phyloP scores from a whole-genome alignment of 2,329 filamentous ascomycete genomes.

The Colletotrichum noveboracense region DNA sequence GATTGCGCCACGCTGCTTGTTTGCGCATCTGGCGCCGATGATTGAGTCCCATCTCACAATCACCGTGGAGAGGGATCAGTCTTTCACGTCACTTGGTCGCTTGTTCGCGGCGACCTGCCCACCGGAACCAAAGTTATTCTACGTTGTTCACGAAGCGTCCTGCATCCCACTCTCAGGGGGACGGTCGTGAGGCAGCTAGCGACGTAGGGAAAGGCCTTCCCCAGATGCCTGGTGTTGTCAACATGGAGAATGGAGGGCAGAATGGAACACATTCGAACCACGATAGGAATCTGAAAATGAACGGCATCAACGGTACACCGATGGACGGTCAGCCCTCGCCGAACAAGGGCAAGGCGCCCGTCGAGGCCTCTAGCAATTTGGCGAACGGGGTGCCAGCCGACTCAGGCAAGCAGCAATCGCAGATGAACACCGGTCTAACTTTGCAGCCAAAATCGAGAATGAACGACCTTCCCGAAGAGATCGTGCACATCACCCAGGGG shows the following conservation, averaged over 20 bases:
- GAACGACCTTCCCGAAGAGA: conserved; percentile 66
- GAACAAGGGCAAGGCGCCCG: conserved; percentile 37
- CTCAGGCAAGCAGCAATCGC: conserved; percentile 24
- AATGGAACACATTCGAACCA: conserved; percentile 61
- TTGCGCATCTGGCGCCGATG: conserved; percentile 24
- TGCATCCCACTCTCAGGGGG: neutral
- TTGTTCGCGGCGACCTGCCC: neutral
- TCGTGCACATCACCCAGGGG: conserved; percentile 74
- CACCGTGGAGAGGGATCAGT: conserved; percentile 11
- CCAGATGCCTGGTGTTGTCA: conserved; percentile 58
- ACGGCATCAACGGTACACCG: conserved; percentile 48
- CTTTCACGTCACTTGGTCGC: neutral
- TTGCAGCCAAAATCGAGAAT: conserved; percentile 37
- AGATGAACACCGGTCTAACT: conserved; percentile 9
- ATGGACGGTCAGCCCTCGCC: conserved; percentile 26
- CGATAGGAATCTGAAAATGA: conserved; percentile 52
- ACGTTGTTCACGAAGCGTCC: neutral
- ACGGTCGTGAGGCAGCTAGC: conserved; percentile 20
- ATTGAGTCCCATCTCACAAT: conserved; percentile 5
- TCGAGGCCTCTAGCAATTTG: conserved; percentile 26
- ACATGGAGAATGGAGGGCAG: conserved; percentile 60
- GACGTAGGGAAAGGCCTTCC: conserved; percentile 17
- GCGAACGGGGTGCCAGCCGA: conserved; percentile 29
- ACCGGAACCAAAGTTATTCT: neutral
- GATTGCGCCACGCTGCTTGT: conserved; percentile 6